Base-by-base conservation (phyloP, 73 alveolate genomes). In the Paramecium sonneborni region DNA sequence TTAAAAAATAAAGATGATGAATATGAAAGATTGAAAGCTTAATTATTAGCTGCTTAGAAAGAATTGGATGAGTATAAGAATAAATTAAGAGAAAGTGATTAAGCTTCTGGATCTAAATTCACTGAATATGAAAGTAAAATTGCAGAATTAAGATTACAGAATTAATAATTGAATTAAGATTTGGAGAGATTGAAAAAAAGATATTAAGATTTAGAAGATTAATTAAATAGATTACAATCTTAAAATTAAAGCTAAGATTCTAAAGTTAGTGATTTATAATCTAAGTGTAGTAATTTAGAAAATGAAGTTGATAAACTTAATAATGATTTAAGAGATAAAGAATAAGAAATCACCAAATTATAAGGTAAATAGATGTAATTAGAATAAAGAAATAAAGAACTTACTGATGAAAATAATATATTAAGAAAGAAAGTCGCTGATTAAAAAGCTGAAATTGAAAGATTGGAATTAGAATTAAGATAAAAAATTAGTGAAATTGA, bases 1-100 rank as follows among this genome's bases (percentile, higher is more conserved):
- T 5, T 76, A 32, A 76, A 76, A 38, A 21, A 35, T 9, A 76
- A 37, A 41, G 88, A 76, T 76, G 69, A 76, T 76, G 88, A 70
- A 70, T 21, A 21, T 4, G 52, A 12, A 14, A 70, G 86, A 28
- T 21, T 70, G 20, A 70, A 70, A 58, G 34, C 37, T 58, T 58
- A 58, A 24, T 5, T 58, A 3, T 10, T 3, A 20, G 82, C n/a
- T 15, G 32, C 14, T 58, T 18, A 58, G 14, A 58, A 24, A 58
- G 82, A 58, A 58, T 5, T 58, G 7, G 39, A 7, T 58, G 82
- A 58, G 18, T 24, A 21, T 58, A 18, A 23, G 3, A 21, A 58
- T n/a, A 58, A 18, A 58, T 58, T 58, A 58, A 58, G 82, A 21
- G 82, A 18, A 21, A 10, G 2, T 21, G 82, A 58, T 23, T 7